Evolutionary conservation across 805 yeast species (phyloP).

Genomic region (Cyberlindnera mycetangii): DNA sequence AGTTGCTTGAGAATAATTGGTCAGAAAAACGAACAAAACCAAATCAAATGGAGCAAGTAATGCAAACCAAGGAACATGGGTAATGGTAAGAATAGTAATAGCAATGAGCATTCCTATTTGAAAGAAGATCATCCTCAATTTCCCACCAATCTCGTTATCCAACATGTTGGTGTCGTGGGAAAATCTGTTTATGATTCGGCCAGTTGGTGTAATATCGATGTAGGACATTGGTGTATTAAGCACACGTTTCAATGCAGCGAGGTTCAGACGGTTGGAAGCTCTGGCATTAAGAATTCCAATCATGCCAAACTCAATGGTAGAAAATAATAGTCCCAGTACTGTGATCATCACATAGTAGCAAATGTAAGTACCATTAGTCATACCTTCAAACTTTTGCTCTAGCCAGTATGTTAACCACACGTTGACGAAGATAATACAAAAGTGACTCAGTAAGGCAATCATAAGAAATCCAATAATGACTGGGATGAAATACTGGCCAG

Average conservation of each 20-base stretch:
- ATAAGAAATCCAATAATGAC: conserved; percentile 25
- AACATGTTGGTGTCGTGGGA: conserved; percentile 70
- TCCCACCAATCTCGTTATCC: conserved; percentile 72
- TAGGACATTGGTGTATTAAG: conserved; percentile 75
- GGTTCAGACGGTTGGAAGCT: conserved; percentile 29
- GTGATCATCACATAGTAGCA: conserved; percentile 60
- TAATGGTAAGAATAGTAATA: conserved; percentile 61
- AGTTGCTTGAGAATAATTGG: conserved; percentile 61
- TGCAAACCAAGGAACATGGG: conserved; percentile 74
- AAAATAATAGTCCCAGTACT: conserved; percentile 20
- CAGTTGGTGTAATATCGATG: conserved; percentile 70
- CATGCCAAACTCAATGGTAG: conserved; percentile 40
- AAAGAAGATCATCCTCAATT: conserved; percentile 52
- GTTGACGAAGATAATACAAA: conserved; percentile 57
- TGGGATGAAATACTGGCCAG: conserved; percentile 37
- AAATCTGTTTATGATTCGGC: conserved; percentile 30
- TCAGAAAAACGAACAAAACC: conserved; percentile 39
- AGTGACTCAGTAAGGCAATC: conserved; percentile 19
- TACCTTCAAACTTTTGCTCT: conserved; percentile 43
- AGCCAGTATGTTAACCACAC: conserved; percentile 82
- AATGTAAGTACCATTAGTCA: conserved; percentile 53
- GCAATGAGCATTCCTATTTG: conserved; percentile 42
- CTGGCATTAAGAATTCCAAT: conserved; percentile 13
- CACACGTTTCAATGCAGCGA: conserved; percentile 50
- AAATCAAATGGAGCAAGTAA: conserved; percentile 53